Evolutionary conservation across 331 rosid genomes (phyloP).

Genomic region (Malus hybrid): DNA sequence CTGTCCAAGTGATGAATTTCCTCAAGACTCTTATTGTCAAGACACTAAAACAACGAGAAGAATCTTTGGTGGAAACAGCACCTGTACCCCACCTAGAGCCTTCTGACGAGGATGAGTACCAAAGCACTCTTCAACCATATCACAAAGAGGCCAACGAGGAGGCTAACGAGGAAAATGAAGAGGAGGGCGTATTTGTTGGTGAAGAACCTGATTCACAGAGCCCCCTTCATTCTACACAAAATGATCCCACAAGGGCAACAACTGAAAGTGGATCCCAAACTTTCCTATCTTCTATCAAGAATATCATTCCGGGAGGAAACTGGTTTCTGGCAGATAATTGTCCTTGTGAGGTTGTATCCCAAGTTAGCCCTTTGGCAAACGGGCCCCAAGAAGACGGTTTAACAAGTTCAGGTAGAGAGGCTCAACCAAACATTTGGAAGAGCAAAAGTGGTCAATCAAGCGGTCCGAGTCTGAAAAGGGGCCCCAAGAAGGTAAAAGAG

Average conservation of each 20-base stretch:
- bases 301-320: slow-evolving; percentile 36
- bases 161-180: slow-evolving; percentile 31
- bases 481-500: slow-evolving; percentile 35
- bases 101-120: slow-evolving; percentile 63
- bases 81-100: slow-evolving; percentile 45
- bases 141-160: slow-evolving; percentile 35
- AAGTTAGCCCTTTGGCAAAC: slow-evolving; percentile 41
- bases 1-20: slow-evolving; percentile 96
- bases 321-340: slow-evolving; percentile 49
- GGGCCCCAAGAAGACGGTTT: slow-evolving; percentile 36
- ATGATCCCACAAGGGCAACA: slow-evolving; percentile 14
- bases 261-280: slow-evolving; percentile 30
- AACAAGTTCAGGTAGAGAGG: slow-evolving; percentile 19
- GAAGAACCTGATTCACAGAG: slow-evolving; percentile 47
- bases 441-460: slow-evolving; percentile 44
- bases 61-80: slow-evolving; percentile 51
- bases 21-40: slow-evolving; percentile 76
- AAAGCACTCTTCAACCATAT: slow-evolving; percentile 39
- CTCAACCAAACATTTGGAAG: slow-evolving; percentile 32
- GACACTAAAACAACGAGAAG: slow-evolving; percentile 76
- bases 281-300: slow-evolving; percentile 39
- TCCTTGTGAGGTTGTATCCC: slow-evolving; percentile 64
- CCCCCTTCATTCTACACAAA: slow-evolving; percentile 24
- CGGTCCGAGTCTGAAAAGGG: slow-evolving; percentile 26
- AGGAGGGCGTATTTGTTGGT: slow-evolving; percentile 29